Evolutionary conservation across 1,139 yeast genomes (phyloP).

Genomic region (Kluyveromyces sp.): DNA sequence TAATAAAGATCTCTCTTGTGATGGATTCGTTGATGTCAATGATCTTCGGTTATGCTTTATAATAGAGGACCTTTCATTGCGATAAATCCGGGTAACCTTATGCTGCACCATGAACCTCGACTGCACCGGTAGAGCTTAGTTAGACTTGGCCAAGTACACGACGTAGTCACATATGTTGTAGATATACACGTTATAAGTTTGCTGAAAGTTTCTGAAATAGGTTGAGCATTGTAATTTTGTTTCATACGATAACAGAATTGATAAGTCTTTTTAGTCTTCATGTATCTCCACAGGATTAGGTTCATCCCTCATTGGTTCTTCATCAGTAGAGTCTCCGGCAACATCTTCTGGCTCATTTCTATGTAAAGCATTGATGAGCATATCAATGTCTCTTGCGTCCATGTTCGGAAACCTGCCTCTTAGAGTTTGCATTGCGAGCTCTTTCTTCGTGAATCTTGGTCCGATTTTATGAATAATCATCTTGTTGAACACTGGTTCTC

Average conservation of each 20-base stretch:
- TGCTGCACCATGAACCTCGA: no score
- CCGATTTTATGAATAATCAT: slow-evolving; percentile 52
- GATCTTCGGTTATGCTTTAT: background rate
- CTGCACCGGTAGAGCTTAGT: no score
- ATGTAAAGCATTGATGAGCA: slow-evolving; percentile 1
- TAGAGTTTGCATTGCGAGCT: slow-evolving; percentile 21
- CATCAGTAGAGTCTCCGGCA: background rate
- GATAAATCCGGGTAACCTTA: background rate
- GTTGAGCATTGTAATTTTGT: no score
- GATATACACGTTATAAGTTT: background rate
- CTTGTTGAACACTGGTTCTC: slow-evolving; percentile 59
- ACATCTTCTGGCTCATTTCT: background rate
- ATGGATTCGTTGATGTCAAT: background rate
- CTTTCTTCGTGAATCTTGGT: slow-evolving; percentile 40
- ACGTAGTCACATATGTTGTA: background rate
- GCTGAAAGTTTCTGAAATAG: no score
- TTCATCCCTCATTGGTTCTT: background rate
- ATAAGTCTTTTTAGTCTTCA: no score
- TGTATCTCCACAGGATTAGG: background rate
- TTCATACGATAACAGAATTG: no score
- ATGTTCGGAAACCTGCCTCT: slow-evolving; percentile 27
- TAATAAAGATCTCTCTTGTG: background rate
- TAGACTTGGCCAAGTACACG: no score
- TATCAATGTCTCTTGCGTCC: slow-evolving; percentile 3
- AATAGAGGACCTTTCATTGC: no score